Percentiles rank a stretch among this genome's conserved stretches.
Conservation (phyloP, 371 early-diverging fungal species). For the Apophysomyces variabilis region DNA sequence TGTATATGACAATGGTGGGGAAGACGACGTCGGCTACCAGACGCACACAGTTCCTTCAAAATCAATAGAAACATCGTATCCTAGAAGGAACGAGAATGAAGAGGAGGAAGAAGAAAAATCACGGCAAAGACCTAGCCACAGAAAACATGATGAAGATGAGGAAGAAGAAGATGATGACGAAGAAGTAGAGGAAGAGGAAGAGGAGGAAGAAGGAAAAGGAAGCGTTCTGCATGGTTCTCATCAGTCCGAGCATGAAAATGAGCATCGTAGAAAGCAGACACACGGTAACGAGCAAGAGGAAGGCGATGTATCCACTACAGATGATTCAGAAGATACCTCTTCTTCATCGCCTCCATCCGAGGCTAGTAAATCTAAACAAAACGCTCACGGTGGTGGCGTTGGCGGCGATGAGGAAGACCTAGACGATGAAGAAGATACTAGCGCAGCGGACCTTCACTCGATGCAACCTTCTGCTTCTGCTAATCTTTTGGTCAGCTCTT, state of each 20-base stretch:
- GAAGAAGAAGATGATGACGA: slow-evolving; percentile 22
- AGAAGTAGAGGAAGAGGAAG: slow-evolving; percentile 18
- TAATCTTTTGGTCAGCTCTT: neutral
- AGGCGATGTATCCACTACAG: neutral
- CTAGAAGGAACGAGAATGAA: neutral
- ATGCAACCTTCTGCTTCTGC: neutral
- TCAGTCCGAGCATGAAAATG: neutral
- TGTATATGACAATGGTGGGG: neutral
- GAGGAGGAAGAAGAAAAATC: neutral
- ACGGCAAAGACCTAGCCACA: neutral
- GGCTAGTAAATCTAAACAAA: neutral
- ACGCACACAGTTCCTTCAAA: neutral
- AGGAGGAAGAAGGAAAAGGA: slow-evolving; percentile 2
- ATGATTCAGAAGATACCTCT: neutral
- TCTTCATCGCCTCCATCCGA: neutral
- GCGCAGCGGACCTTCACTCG: neutral
- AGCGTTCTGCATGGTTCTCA: neutral
- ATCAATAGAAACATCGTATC: neutral
- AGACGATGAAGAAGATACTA: neutral
- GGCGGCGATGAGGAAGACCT: neutral
- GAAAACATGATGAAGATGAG: slow-evolving; percentile 20
- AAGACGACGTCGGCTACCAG: neutral
- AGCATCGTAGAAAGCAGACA: neutral
- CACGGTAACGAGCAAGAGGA: neutral
- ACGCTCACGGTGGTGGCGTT: neutral